phyloP scores from a whole-genome alignment of 768 basidiomycete species.

The Amanita pallidorosea region DNA sequence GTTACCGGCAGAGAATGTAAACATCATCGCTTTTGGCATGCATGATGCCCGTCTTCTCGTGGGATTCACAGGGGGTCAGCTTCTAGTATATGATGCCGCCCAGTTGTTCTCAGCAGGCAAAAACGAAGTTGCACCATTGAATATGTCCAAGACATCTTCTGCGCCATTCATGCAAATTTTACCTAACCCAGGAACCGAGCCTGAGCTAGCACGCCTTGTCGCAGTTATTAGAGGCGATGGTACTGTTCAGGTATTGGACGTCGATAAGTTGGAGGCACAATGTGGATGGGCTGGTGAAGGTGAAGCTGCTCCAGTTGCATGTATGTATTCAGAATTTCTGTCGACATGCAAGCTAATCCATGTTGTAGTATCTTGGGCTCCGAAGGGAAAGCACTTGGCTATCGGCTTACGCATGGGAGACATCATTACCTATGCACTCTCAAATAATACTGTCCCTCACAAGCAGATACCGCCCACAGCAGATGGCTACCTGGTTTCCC shows the following conservation, averaged over 20 bases:
- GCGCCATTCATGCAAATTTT: slow-evolving; percentile 41
- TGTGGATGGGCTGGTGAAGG: slow-evolving; percentile 44
- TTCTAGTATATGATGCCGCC: slow-evolving; percentile 50
- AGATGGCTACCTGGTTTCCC: slow-evolving; percentile 35
- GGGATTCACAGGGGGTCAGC: slow-evolving; percentile 45
- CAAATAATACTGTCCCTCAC: slow-evolving; percentile 41
- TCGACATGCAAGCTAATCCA: background rate
- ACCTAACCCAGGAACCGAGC: slow-evolving; percentile 52
- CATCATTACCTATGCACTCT: slow-evolving; percentile 55
- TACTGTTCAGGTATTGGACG: slow-evolving; percentile 44
- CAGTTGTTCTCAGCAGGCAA: slow-evolving; percentile 35
- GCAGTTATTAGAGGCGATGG: slow-evolving; percentile 42
- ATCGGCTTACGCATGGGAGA: slow-evolving; percentile 64
- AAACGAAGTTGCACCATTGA: slow-evolving; percentile 32
- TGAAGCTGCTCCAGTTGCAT: slow-evolving; percentile 43
- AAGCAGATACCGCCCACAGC: slow-evolving; percentile 52
- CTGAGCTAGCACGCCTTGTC: slow-evolving; percentile 41
- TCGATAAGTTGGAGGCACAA: slow-evolving; percentile 40
- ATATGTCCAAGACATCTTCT: slow-evolving; percentile 34
- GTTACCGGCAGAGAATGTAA: slow-evolving; percentile 35
- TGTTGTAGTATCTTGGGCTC: slow-evolving; percentile 66
- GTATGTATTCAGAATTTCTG: slow-evolving; percentile 27
- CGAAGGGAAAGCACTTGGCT: slow-evolving; percentile 78
- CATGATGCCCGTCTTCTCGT: slow-evolving; percentile 53
- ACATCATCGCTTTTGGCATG: slow-evolving; percentile 43